Percentiles rank a stretch among this genome's conserved stretches.
These are phyloP conservation scores for Solanum rostratum DNA, from an alignment of 257 asterid genomes.

Conservation along the genomic window DNA sequence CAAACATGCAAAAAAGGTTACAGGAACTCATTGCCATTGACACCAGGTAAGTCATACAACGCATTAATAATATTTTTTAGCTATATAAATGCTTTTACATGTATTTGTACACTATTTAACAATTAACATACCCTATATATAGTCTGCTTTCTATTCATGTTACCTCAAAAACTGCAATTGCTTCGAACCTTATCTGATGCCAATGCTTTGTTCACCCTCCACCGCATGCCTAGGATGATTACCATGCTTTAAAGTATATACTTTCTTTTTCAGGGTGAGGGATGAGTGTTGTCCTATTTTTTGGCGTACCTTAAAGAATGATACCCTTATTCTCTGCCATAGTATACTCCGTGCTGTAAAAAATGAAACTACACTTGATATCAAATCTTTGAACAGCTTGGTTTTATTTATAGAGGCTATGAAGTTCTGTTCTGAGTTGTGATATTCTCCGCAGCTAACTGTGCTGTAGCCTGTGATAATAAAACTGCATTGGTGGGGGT, in stretches of 20 bases:
- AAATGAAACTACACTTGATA: neutral
- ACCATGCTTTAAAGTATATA: neutral
- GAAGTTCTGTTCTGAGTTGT: slow-evolving; percentile 19
- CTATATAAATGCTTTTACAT: no score
- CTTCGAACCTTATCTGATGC: neutral
- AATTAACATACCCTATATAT: neutral
- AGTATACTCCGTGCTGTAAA: neutral
- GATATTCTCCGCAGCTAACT: slow-evolving; percentile 22
- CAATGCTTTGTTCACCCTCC: neutral
- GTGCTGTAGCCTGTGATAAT: slow-evolving; percentile 35
- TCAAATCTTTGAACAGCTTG: neutral
- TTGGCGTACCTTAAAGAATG: neutral
- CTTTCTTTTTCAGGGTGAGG: neutral
- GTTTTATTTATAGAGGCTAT: slow-evolving; percentile 1
- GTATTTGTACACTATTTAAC: neutral
- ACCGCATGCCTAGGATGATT: neutral
- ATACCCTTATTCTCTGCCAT: neutral
- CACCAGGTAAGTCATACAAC: no score
- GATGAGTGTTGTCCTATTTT: neutral
- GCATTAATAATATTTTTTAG: no score
- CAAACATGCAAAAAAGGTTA: no score
- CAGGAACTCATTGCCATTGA: no score
- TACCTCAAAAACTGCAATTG: neutral
- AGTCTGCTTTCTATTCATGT: neutral
- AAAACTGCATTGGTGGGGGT: slow-evolving; percentile 42